These are phyloP conservation scores for Panicum virgatum DNA, from an alignment of 202 grass and related monocot genomes.

Conservation along the genomic window DNA sequence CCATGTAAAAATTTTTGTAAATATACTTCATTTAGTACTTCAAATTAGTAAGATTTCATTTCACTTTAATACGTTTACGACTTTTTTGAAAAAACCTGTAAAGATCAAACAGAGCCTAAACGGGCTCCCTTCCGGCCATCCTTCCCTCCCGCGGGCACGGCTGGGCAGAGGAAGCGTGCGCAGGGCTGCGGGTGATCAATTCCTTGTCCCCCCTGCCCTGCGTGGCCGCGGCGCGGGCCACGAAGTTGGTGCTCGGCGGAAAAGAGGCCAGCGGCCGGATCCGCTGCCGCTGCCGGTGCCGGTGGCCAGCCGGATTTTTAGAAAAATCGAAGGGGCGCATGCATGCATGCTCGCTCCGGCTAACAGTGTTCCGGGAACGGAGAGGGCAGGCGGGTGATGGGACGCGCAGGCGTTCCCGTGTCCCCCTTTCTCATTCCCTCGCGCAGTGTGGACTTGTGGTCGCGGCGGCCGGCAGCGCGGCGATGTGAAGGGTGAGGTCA, in stretches of 20 bases:
- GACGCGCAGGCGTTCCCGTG: background rate
- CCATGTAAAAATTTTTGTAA: too few species aligned
- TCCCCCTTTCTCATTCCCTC: background rate
- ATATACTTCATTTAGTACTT: too few species aligned
- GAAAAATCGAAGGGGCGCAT: background rate
- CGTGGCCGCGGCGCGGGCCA: conserved; percentile 37
- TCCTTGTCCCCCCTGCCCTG: conserved; percentile 32
- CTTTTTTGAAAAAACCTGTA: too few species aligned
- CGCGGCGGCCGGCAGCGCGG: background rate
- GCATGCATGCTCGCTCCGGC: conserved; percentile 19
- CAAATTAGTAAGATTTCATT: too few species aligned
- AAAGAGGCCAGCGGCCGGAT: conserved; percentile 47
- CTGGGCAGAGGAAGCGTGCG: background rate
- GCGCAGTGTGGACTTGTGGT: too few species aligned
- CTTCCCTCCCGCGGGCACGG: background rate
- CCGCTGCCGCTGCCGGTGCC: conserved; percentile 35
- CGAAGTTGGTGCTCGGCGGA: conserved; percentile 47
- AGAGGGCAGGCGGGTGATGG: background rate
- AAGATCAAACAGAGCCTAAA: too few species aligned
- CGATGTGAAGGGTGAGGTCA: conserved; percentile 30
- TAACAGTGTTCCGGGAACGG: background rate
- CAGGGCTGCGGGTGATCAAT: conserved; percentile 7
- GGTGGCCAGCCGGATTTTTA: background rate
- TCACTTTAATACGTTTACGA: too few species aligned
- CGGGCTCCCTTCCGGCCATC: too few species aligned